Base-by-base conservation (phyloP, 768 basidiomycete genomes). In the Leucocoprinus leucothites region DNA sequence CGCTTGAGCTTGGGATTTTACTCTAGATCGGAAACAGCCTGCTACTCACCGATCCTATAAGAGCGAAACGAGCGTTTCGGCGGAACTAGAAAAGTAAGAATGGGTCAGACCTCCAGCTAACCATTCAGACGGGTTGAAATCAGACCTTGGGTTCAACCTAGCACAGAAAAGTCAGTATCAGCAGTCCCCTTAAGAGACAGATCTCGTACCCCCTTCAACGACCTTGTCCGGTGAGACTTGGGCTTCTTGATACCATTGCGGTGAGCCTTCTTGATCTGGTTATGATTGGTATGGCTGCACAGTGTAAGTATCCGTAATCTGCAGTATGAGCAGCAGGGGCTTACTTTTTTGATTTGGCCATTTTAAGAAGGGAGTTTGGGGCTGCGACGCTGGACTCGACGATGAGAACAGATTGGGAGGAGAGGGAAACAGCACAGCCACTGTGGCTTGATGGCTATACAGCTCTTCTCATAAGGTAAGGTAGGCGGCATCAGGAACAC, bases 261-360 rank as follows among this genome's bases (percentile, higher is more conserved):
- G 81, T 98, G 96, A 62, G 96, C 94, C 85, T 97, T 98, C 74
- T 85, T 86, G 81, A 65, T 92, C 79, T 97, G 94, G 81, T 96
- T 97, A 82, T 96, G 94, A 74, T 91, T 92, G 67, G 89, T 92
- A 71, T 93, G 88, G 66, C 89, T 94, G 26, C 53, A 51, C 16
- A 38, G 51, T 51, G 51, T 57, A 22, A 64, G 57, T 14, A 52
- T 47, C 48, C 22, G 16, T 42, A 50, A n/a, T n/a, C 24, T 16
- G 34, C 8, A 18, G 34, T 43, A 24, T 16, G 38, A 38, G 24
- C 35, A n/a, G 36, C 9, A 7, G 41, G 31, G 31, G 67, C 83
- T 54, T 70, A 95, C 92, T 98, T 98, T 82, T 98, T 98, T 61
- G 96, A 98, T 78, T 98, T 97, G 82, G 94, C 87, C 94, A 97